Evolutionary conservation across 2,329 filamentous ascomycete species (phyloP).

Genomic region (Akanthomyces uredinophilus): DNA sequence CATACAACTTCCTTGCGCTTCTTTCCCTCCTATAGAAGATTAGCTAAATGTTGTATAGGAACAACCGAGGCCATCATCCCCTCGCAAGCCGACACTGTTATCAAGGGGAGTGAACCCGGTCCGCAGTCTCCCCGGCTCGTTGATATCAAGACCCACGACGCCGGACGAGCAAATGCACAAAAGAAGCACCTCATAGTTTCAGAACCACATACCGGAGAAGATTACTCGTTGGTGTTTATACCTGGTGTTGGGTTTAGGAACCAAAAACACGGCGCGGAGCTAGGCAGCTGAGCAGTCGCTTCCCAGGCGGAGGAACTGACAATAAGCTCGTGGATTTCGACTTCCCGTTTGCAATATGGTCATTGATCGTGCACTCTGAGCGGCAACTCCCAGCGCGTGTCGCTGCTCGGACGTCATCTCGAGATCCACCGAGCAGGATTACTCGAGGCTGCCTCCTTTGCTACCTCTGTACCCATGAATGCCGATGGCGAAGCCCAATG

Average conservation of each 20-base stretch:
- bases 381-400: too few relatives aligned
- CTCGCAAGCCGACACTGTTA: background rate
- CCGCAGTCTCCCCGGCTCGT: background rate
- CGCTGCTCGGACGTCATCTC: too few relatives aligned
- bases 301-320: background rate
- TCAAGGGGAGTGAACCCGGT: background rate
- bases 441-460: too few relatives aligned
- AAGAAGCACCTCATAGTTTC: background rate
- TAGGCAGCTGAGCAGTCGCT: background rate
- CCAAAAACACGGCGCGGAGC: background rate
- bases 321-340: background rate
- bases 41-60: background rate
- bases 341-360: too few relatives aligned
- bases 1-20: too few relatives aligned
- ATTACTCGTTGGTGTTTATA: background rate
- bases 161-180: background rate
- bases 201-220: background rate
- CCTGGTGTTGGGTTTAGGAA: background rate
- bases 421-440: too few relatives aligned
- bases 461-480: too few relatives aligned
- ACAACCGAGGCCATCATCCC: background rate
- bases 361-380: too few relatives aligned
- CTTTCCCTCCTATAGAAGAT: too few relatives aligned
- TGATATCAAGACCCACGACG: background rate
- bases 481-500: too few relatives aligned